These are phyloP conservation scores for Aspergillus sp. DNA, from an alignment of 2,329 filamentous ascomycete species.

Conservation along the genomic window DNA sequence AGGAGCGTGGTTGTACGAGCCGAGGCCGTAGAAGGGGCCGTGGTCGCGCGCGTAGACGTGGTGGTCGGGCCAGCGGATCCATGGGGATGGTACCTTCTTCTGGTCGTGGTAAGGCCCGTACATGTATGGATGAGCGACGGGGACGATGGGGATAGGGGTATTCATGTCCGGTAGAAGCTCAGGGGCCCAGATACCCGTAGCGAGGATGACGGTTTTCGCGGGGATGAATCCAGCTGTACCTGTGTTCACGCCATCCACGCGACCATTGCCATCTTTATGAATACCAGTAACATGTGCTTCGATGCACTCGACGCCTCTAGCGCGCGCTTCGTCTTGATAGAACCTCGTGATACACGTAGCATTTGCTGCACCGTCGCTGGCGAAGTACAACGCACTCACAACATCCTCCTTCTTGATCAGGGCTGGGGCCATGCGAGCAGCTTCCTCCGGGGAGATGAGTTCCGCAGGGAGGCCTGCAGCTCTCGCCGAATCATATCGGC, in stretches of 20 bases:
- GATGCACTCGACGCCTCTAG: constrained; percentile 25
- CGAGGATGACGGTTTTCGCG: constrained; percentile 25
- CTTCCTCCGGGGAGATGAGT: constrained; percentile 26
- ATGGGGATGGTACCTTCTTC: constrained; percentile 29
- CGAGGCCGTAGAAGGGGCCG: constrained; percentile 35
- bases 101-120: constrained; percentile 25
- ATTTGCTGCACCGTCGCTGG: constrained; percentile 33
- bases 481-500: constrained; percentile 22
- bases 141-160: constrained; percentile 35
- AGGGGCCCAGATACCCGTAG: constrained; percentile 36
- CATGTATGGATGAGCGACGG: constrained; percentile 41
- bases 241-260: constrained; percentile 23
- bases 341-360: constrained; percentile 26
- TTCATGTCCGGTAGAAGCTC: constrained; percentile 21
- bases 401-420: constrained; percentile 27
- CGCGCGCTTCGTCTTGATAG: constrained; percentile 26
- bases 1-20: constrained; percentile 37
- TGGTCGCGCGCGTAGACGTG: constrained; percentile 41
- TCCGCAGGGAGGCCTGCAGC: constrained; percentile 28
- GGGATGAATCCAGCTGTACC: constrained; percentile 15
- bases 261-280: constrained; percentile 14
- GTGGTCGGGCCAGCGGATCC: constrained; percentile 40
- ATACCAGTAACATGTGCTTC: constrained; percentile 25
- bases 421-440: constrained; percentile 29
- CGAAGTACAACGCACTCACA: constrained; percentile 26